These are phyloP conservation scores for Cladochytrium replicatum DNA, from an alignment of 192 early-diverging fungal species.

Conservation along the genomic window DNA sequence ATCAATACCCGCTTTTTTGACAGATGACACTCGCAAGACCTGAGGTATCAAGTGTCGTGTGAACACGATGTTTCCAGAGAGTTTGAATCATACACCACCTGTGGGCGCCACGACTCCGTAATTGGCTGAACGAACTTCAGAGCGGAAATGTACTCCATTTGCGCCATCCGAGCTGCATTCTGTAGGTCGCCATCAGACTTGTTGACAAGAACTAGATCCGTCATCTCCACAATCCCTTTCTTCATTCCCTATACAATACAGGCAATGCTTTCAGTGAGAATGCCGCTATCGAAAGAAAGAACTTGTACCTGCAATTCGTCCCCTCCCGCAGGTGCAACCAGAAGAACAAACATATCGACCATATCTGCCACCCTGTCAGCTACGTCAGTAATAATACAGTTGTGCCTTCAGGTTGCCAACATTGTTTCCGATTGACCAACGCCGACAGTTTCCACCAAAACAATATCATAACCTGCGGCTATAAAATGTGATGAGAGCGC, in stretches of 20 bases:
- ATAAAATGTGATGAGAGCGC: not conserved
- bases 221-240: slow-evolving; percentile 77
- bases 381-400: no score
- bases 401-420: slow-evolving; percentile 9
- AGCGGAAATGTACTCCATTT: slow-evolving; percentile 59
- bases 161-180: slow-evolving; percentile 49
- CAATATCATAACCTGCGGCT: slow-evolving; percentile 71
- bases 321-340: slow-evolving; percentile 73
- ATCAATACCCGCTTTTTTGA: slow-evolving; percentile 40
- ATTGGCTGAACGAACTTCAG: slow-evolving; percentile 52
- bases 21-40: slow-evolving; percentile 51
- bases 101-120: slow-evolving; percentile 32
- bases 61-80: no score
- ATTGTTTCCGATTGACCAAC: slow-evolving; percentile 82
- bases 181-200: slow-evolving; percentile 67
- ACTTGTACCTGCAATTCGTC: slow-evolving; percentile 67
- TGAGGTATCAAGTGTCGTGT: no score
- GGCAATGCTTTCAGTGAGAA: not conserved
- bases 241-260: slow-evolving; percentile 56
- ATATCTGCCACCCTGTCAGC: slow-evolving; percentile 59
- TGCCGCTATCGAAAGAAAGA: not conserved
- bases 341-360: slow-evolving; percentile 75
- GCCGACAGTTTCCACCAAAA: slow-evolving; percentile 75
- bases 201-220: slow-evolving; percentile 72
- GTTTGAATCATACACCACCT: no score